Evolutionary conservation across 352 stramenopile genomes (phyloP).

Genomic region (Globisporangium okanoganense): DNA sequence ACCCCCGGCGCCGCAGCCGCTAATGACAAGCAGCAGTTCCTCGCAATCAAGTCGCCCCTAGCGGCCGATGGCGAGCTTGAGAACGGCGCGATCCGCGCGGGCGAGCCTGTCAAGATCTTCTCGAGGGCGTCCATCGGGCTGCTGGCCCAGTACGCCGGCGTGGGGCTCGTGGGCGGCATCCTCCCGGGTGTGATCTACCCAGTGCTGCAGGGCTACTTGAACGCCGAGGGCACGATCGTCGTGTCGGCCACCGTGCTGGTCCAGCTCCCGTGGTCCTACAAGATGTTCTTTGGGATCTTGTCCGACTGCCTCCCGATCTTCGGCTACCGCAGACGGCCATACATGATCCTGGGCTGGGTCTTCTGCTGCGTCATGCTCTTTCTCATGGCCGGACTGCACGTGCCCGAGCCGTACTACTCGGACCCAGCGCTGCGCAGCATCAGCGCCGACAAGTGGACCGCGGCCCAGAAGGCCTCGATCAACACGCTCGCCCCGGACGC

Average conservation of each 20-base stretch:
- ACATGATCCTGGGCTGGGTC: conserved; percentile 56
- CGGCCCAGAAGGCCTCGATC: conserved; percentile 30
- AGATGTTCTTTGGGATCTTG: conserved; percentile 52
- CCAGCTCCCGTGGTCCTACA: conserved; percentile 56
- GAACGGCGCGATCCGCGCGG: conserved; percentile 28
- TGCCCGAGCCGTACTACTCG: conserved; percentile 44
- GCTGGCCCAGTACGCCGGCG: conserved; percentile 47
- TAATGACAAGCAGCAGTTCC: conserved; percentile 8
- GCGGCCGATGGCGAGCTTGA: conserved; percentile 17
- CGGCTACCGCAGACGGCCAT: conserved; percentile 49
- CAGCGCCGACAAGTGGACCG: conserved; percentile 29
- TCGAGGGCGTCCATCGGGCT: conserved; percentile 31
- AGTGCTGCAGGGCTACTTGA: conserved; percentile 53
- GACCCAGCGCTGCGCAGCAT: conserved; percentile 30
- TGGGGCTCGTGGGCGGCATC: conserved; percentile 46
- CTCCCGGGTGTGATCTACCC: conserved; percentile 52
- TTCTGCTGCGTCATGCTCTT: conserved; percentile 47
- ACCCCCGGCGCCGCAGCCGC: neutral
- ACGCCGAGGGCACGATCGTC: conserved; percentile 49
- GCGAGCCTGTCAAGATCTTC: conserved; percentile 26
- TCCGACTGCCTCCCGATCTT: conserved; percentile 62
- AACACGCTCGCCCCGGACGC: conserved; percentile 33
- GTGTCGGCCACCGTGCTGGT: conserved; percentile 44
- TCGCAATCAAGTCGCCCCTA: conserved; percentile 8
- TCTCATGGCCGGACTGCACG: conserved; percentile 32